Evolutionary conservation across 2,329 filamentous ascomycete genomes (phyloP).

Genomic region (Microsporum audouinii): DNA sequence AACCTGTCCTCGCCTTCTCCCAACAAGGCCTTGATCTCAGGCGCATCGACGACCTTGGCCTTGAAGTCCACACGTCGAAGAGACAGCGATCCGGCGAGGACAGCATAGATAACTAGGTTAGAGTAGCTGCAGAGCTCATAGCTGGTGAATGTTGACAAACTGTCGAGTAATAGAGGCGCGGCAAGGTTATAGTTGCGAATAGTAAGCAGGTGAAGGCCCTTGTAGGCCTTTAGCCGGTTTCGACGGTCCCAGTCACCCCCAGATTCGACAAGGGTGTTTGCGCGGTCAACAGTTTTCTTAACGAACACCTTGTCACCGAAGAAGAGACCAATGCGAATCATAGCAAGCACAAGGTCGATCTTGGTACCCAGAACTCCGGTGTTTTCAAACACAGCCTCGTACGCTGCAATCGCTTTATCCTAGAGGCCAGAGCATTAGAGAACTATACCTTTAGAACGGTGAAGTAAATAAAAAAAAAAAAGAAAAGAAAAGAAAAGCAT

Average conservation of each 20-base stretch:
- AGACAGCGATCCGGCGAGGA: slow-evolving; percentile 85
- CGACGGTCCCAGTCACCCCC: slow-evolving; percentile 97
- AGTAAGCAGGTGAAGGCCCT: slow-evolving; percentile 84
- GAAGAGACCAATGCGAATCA: slow-evolving; percentile 91
- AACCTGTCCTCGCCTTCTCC: slow-evolving; percentile 82
- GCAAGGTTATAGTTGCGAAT: slow-evolving; percentile 81
- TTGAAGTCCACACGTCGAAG: slow-evolving; percentile 98
- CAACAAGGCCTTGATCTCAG: slow-evolving; percentile 94
- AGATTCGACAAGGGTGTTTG: slow-evolving; percentile 78
- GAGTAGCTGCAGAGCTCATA: slow-evolving; percentile 98
- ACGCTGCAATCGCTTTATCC: slow-evolving; percentile 88
- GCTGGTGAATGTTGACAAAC: slow-evolving; percentile 93
- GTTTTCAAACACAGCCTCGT: slow-evolving; percentile 91
- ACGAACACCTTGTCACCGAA: slow-evolving; percentile 87
- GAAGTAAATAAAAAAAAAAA: slow-evolving; percentile 10
- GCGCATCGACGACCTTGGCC: slow-evolving; percentile 94
- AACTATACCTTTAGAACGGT: slow-evolving; percentile 3
- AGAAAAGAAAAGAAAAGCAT: neutral
- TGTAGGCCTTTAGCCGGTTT: slow-evolving; percentile 97
- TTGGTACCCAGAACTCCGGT: slow-evolving; percentile 94
- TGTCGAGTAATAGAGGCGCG: slow-evolving; percentile 88
- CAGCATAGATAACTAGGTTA: slow-evolving; percentile 84
- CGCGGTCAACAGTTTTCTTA: slow-evolving; percentile 86
- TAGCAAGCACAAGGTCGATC: slow-evolving; percentile 91
- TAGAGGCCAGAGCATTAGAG: slow-evolving; percentile 26